phyloP scores from a whole-genome alignment of 169 alveolate genomes.

The Eimeria mitis region DNA sequence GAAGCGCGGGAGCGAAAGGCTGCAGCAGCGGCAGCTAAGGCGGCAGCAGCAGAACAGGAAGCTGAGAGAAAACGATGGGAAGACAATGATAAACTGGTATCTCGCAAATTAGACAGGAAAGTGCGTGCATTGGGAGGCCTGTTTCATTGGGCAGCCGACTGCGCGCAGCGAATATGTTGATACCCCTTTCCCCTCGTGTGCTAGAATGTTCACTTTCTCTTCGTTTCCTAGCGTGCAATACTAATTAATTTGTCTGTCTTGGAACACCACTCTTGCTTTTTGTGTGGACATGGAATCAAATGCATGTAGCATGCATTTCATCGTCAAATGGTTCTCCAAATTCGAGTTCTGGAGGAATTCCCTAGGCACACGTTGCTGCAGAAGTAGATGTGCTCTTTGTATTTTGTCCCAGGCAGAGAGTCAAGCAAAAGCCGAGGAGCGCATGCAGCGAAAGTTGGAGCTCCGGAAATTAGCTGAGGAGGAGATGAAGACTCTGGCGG shows the following conservation, averaged over 20 bases:
- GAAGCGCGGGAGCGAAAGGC: slow-evolving; percentile 81
- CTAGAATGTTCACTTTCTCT: no score
- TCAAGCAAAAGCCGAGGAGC: slow-evolving; percentile 46
- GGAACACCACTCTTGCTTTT: no score
- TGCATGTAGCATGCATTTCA: no score
- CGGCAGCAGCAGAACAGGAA: slow-evolving; percentile 57
- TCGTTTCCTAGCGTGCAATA: no score
- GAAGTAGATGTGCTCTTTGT: background rate
- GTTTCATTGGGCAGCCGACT: background rate
- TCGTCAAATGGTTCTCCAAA: no score
- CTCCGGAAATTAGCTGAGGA: slow-evolving; percentile 51
- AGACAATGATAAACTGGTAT: slow-evolving; percentile 60
- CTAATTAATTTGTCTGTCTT: no score
- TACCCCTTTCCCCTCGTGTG: no score
- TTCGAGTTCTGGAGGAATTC: no score
- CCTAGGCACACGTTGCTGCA: background rate
- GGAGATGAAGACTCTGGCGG: slow-evolving; percentile 66
- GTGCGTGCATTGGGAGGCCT: background rate
- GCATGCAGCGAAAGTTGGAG: slow-evolving; percentile 52
- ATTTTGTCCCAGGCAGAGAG: slow-evolving; percentile 19
- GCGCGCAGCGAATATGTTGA: background rate
- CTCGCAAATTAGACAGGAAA: slow-evolving; percentile 73
- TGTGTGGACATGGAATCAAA: no score
- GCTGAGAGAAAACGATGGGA: slow-evolving; percentile 74
- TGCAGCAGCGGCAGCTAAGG: slow-evolving; percentile 77